phyloP scores from a whole-genome alignment of 768 basidiomycete species.

The Termitomyces sp. region DNA sequence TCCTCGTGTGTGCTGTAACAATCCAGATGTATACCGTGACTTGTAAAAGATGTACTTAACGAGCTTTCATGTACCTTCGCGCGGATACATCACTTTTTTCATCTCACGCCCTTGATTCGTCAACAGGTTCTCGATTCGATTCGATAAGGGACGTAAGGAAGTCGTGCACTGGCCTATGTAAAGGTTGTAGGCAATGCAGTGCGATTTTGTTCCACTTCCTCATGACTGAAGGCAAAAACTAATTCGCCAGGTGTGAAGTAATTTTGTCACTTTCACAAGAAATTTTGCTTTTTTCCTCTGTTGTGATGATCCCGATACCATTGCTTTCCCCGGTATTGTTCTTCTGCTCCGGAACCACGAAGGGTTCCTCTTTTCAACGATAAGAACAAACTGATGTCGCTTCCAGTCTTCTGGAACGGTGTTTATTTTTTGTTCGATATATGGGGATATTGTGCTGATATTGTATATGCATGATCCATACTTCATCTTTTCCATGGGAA shows the following conservation, averaged over 20 bases:
- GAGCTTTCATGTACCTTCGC: not conserved
- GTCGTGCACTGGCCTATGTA: not conserved
- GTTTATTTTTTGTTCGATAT: slow-evolving; percentile 41
- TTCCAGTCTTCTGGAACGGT: slow-evolving; percentile 26
- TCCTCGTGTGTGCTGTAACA: not conserved
- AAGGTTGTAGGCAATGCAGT: not conserved
- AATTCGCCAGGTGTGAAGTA: not conserved
- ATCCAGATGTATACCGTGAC: not conserved
- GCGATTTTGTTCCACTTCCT: not conserved
- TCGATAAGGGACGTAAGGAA: slow-evolving; percentile 6
- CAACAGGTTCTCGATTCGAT: not conserved
- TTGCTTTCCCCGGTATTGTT: slow-evolving; percentile 38
- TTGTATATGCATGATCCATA: not conserved
- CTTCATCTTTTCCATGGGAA: not conserved
- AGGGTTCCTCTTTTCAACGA: slow-evolving; percentile 42
- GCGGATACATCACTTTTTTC: slow-evolving; percentile 13
- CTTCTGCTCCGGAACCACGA: slow-evolving; percentile 59
- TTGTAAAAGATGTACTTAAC: not conserved
- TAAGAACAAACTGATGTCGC: slow-evolving; percentile 31
- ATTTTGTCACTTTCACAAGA: no score
- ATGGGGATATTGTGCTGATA: slow-evolving; percentile 51
- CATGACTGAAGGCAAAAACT: not conserved
- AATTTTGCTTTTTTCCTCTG: slow-evolving; percentile 14
- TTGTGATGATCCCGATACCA: slow-evolving; percentile 25
- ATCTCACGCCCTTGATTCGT: slow-evolving; percentile 10